phyloP scores from a whole-genome alignment of 495 filamentous ascomycete species.

The Penicillium waksmanii region DNA sequence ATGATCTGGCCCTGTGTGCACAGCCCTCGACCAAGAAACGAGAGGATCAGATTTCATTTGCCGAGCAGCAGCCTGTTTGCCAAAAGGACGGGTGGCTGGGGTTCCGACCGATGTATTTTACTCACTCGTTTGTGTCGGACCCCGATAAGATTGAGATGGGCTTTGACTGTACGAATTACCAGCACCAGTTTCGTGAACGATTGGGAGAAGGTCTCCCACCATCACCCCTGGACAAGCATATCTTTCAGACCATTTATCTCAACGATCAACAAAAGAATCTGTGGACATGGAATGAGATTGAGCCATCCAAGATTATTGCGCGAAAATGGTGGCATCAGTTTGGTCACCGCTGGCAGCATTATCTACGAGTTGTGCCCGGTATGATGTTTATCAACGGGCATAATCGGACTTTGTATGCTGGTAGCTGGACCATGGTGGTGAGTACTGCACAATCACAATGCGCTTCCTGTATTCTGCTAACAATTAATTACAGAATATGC shows the following conservation, averaged over 20 bases:
- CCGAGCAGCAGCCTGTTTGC: conserved; percentile 41
- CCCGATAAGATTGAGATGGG: conserved; percentile 80
- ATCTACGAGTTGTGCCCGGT: conserved; percentile 73
- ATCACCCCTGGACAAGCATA: conserved; percentile 60
- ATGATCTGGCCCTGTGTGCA: conserved; percentile 55
- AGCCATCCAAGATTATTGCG: conserved; percentile 67
- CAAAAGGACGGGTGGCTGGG: conserved; percentile 47
- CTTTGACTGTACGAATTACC: conserved; percentile 86
- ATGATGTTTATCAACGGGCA: conserved; percentile 81
- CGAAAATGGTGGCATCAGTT: conserved; percentile 87
- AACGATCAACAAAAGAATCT: conserved; percentile 67
- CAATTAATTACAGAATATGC: conserved; percentile 61
- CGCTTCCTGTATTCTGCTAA: background rate
- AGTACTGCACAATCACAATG: conserved; percentile 22
- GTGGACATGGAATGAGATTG: conserved; percentile 76
- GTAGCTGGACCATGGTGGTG: conserved; percentile 77
- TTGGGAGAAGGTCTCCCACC: conserved; percentile 41
- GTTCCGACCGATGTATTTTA: conserved; percentile 84
- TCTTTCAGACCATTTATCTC: conserved; percentile 85
- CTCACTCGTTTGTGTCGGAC: conserved; percentile 66
- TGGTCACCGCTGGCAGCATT: conserved; percentile 81
- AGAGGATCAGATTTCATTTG: conserved; percentile 56
- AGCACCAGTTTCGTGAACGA: conserved; percentile 71
- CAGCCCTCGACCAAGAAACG: conserved; percentile 50
- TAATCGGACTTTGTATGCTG: conserved; percentile 69